Base-by-base conservation (phyloP, 78 protist genomes). In the Cavenderia fasciculata region DNA sequence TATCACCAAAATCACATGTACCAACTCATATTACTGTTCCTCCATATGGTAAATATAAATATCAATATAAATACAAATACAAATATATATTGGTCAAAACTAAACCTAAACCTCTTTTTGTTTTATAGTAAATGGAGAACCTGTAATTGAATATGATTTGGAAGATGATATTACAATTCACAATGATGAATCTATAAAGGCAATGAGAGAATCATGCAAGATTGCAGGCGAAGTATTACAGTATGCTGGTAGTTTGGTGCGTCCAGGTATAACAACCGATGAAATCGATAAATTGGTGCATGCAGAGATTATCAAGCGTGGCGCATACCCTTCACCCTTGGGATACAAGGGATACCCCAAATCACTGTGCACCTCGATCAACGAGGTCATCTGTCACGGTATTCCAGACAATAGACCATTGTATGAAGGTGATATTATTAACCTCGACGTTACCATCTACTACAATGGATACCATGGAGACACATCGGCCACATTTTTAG, bases 321-420 rank as follows among this genome's bases (percentile, higher is more conserved):
- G 91, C 36, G 94, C 95, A 0, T 98, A 98, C 52, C 99, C 99
- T 25, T 95, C 98, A 12, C 97, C 99, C 11, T 95, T 98, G 51
- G 95, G 95, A 86, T 98, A 98, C 59, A 40, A 51, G 27, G 71
- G 86, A 23, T 98, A 94, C 76, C 99, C 99, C 3, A 98, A 97
- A 92, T 79, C 95, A 16, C 71, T 87, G 31, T 98, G 98, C 85
- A 96, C 98, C 11, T 93, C 97, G 0, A 56, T 97, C 47, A 97
- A 97, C 61, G 98, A 98, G 70, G 63, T 87, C 11, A 38, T 98
- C 16, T 97, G 99, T 79, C 99, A 98, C 88, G 99, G 99, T 57
- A 98, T 98, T 14, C 99, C 99, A 18, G 99, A 97, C 43, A 18
- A 19, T 10, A 31, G 85, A 25, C 92, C 88, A n/a, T 71, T 97